Evolutionary conservation across 78 protist genomes (phyloP), one percentile per base, ranked within the genome.

Genomic region (Polysphondylium violaceum): DNA sequence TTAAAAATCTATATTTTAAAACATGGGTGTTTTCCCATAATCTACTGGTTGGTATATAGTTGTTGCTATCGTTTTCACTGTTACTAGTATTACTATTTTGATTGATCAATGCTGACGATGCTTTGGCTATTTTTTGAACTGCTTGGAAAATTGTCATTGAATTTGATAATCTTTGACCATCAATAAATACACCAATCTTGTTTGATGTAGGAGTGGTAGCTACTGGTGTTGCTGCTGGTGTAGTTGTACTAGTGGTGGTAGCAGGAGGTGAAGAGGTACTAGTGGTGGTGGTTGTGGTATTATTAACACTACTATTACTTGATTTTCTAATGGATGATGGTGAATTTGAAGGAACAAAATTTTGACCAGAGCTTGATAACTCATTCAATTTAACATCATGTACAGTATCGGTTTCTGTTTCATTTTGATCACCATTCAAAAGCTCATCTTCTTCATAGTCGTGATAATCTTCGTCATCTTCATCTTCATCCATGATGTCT

Each of bases 21-120:
- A 60, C 43, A 43, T 83, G 91, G 25, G 91, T 83, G 12, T 73
- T 59, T 25, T 83, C 91, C 91, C 91, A 83, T n/a, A 83, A 69
- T 83, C 91, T 67, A 83, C 44, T 83, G 9, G 91, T 83, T 83
- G 78, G 91, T 16, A 83, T 36, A 36, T 40, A 53, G 2, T 33
- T 50, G 41, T 44, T 55, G 9, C 21, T 7, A 8, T 23, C 55
- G 40, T 75, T 41, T 17, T 56, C 38, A 0, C 35, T 71, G 11
- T 36, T 78, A 12, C 36, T 78, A 61, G 64, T 79, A n/a, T 68
- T 81, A 35, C 63, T 76, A 41, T 50, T 63, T n/a, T 36, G 35
- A 11, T 55, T 25, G 1, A 67, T n/a, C 19, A 41, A 53, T 21
- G 8, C 11, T 59, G 67, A 59, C 23, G 4, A 16, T 8, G 75